Evolutionary conservation across 345 rosid species (phyloP).

Genomic region (Euphorbia peplus): DNA sequence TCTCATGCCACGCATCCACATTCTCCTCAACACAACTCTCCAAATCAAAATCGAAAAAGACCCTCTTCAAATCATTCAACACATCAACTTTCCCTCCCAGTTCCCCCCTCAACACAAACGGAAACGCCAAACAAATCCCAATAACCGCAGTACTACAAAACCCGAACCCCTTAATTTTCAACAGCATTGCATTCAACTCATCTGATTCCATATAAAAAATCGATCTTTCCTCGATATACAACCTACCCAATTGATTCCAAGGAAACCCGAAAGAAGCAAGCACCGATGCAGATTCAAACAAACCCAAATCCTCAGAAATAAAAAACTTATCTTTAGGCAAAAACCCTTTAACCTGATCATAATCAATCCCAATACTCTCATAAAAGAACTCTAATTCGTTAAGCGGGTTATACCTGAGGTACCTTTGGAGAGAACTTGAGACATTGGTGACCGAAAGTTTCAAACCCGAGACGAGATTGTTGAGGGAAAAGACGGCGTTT

Average conservation of each 20-base stretch:
- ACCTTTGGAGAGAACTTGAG: constrained; percentile 36
- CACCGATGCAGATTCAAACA: constrained; percentile 42
- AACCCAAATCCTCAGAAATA: constrained; percentile 48
- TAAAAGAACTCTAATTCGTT: constrained; percentile 78
- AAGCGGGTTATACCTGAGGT: constrained; percentile 63
- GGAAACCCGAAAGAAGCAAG: constrained; percentile 66
- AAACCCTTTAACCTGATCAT: constrained; percentile 33
- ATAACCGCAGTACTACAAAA: constrained; percentile 37
- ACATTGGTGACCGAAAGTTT: constrained; percentile 36
- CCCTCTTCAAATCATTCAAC: constrained; percentile 45
- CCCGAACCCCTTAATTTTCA: constrained; percentile 36
- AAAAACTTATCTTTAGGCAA: constrained; percentile 57
- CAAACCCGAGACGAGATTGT: constrained; percentile 39
- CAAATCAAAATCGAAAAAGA: constrained; percentile 42
- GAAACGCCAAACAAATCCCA: constrained; percentile 62
- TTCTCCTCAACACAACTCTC: constrained; percentile 37
- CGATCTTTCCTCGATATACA: constrained; percentile 49
- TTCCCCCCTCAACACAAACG: constrained; percentile 39
- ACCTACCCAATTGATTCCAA: constrained; percentile 56
- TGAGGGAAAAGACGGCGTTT: constrained; percentile 45
- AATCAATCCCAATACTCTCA: constrained; percentile 69
- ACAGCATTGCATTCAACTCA: constrained; percentile 39
- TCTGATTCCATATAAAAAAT: constrained; percentile 39
- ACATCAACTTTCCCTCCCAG: constrained; percentile 30
- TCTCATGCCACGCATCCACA: constrained; percentile 46